Evolutionary conservation across 768 basidiomycete genomes (phyloP), one percentile per base, ranked within the genome.

Genomic region (Leccinum pellstonianum): DNA sequence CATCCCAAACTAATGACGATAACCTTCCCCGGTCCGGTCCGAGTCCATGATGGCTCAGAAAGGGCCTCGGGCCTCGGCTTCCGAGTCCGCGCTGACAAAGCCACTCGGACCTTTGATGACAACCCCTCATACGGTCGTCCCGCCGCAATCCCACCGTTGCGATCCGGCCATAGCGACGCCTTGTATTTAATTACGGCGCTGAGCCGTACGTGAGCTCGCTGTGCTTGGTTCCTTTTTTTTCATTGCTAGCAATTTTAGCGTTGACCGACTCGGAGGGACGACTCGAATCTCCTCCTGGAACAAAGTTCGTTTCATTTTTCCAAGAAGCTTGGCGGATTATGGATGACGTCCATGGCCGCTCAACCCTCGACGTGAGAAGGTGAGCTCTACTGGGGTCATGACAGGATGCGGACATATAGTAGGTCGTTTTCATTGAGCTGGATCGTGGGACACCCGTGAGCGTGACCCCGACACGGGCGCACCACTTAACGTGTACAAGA

Each of bases 161-260:
- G 46, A 56, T 17, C 7, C 21, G 46, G 47, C n/a, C 35, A 49
- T 43, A 47, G 55, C 48, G 58, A 35, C 52, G 15, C 65, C 31
- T 73, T 69, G 62, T 71, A 68, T 60, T 72, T 58, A 38, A 38
- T 19, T 48, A 60, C 53, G 8, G 25, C 49, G 29, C 29, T 10
- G 29, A 9, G 27, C 46, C 51, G 25, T 27, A 23, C 15, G 15
- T 57, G 33, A 54, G 25, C 48, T 47, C 2, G 53, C 53, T 53
- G 27, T 31, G 29, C 53, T 8, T 38, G 51, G 29, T 31, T 58
- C 27, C 62, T 25, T 25, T 31, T 50, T 54, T 68, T 21, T 29
- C 8, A 15, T 31, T 23, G 7, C 17, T 33, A 27, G 43, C 31
- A 17, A 46, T 43, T 43, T 43, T 19, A 47, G 23, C 17, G 29